phyloP scores from a whole-genome alignment of 2,329 filamentous ascomycete genomes.

The Chrysoporthe puriensis region DNA sequence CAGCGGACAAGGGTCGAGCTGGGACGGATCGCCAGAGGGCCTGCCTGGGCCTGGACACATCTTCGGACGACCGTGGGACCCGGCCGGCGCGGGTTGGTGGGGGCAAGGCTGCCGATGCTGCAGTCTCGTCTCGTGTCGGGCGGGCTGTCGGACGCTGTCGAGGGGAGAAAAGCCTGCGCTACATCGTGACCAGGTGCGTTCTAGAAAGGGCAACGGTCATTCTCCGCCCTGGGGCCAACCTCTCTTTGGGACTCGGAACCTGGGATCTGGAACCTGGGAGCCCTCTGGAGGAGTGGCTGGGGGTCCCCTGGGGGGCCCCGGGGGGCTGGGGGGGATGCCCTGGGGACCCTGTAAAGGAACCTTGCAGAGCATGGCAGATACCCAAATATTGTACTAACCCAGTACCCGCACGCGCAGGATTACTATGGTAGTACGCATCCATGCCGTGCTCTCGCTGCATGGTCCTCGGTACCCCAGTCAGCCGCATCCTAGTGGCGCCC shows the following conservation, averaged over 20 bases:
- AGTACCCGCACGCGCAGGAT: no score
- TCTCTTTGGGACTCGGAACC: not conserved
- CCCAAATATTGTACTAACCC: no score
- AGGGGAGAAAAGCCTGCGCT: not conserved
- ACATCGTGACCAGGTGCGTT: conserved; percentile 2
- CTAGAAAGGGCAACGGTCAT: conserved; percentile 9
- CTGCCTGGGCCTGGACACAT: not conserved
- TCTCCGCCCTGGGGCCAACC: not conserved
- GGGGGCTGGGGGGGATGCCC: no score
- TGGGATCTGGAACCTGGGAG: not conserved
- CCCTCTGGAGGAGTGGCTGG: no score
- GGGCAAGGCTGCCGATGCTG: not conserved
- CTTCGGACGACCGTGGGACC: not conserved
- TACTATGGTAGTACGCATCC: not conserved
- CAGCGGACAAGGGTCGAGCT: not conserved
- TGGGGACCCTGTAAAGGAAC: not conserved
- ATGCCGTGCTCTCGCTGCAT: not conserved
- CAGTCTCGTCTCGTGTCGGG: conserved; percentile 1
- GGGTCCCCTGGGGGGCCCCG: no score
- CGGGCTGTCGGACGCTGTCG: not conserved
- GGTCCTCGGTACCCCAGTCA: not conserved
- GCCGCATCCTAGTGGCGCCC: not conserved
- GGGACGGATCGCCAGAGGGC: not conserved
- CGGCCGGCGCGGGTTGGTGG: not conserved
- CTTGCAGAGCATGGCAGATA: not conserved